These are phyloP conservation scores for Lolium rigidum DNA, from an alignment of 176 grass and related monocot genomes.

Conservation along the genomic window DNA sequence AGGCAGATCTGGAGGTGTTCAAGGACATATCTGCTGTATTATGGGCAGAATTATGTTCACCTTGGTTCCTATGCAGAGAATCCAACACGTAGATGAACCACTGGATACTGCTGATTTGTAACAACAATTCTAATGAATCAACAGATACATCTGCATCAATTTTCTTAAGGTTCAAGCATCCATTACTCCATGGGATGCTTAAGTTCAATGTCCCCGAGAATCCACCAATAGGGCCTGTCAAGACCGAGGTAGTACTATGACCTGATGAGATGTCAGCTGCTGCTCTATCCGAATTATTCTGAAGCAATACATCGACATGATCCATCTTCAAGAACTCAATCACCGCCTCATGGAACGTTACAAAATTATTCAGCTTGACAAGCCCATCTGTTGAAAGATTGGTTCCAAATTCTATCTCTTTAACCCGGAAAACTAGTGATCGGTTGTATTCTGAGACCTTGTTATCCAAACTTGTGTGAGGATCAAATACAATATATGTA, in stretches of 20 bases:
- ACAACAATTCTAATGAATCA: conserved; percentile 74
- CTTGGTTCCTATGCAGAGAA: conserved; percentile 59
- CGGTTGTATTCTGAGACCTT: conserved; percentile 50
- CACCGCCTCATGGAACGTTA: conserved; percentile 74
- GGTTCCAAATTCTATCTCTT: conserved; percentile 89
- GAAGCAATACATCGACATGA: conserved; percentile 55
- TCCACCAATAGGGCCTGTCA: conserved; percentile 84
- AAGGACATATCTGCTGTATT: conserved; percentile 54
- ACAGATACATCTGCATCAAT: conserved; percentile 81
- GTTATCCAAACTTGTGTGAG: conserved; percentile 55
- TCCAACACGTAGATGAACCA: conserved; percentile 70
- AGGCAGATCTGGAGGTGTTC: conserved; percentile 39
- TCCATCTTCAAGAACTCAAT: conserved; percentile 96
- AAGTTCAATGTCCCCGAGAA: conserved; percentile 88
- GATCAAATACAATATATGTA: conserved; percentile 86
- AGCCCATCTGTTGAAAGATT: conserved; percentile 61
- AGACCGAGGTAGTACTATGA: conserved; percentile 64
- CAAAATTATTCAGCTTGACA: conserved; percentile 83
- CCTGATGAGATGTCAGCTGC: conserved; percentile 41
- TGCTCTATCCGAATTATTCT: conserved; percentile 53
- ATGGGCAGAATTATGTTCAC: conserved; percentile 41
- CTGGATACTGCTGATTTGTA: conserved; percentile 74
- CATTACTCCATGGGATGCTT: conserved; percentile 97
- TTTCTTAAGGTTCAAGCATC: conserved; percentile 75
- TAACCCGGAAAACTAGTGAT: conserved; percentile 83